Conservation (phyloP, 805 yeast genomes). For the Starmerella floris region DNA sequence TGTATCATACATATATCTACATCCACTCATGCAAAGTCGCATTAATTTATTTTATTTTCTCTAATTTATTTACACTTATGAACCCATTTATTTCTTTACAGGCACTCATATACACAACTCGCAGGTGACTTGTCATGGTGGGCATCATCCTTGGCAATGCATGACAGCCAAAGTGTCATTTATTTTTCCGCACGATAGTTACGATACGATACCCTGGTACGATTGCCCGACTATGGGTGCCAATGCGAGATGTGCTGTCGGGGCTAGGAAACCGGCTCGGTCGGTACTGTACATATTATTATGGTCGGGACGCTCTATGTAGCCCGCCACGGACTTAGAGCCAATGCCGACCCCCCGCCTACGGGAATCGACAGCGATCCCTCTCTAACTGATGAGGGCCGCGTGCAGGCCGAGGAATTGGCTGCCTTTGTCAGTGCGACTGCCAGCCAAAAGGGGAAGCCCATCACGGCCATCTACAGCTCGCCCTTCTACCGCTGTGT, state of each 20-base stretch:
- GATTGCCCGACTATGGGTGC: too few relatives aligned
- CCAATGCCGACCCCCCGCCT: slow-evolving; percentile 55
- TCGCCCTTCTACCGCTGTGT: slow-evolving; percentile 87
- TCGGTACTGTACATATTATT: neutral
- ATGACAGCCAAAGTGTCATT: too few relatives aligned
- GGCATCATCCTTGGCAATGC: too few relatives aligned
- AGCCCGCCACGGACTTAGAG: slow-evolving; percentile 62
- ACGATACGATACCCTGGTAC: too few relatives aligned
- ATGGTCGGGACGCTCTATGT: slow-evolving; percentile 11
- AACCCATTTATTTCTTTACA: too few relatives aligned
- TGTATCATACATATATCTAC: too few relatives aligned
- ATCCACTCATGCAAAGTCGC: too few relatives aligned
- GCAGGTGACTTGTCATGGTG: too few relatives aligned
- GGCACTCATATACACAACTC: too few relatives aligned
- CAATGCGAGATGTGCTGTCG: neutral
- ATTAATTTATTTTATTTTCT: too few relatives aligned
- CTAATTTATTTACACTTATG: too few relatives aligned
- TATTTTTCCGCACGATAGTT: too few relatives aligned
- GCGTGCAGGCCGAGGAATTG: slow-evolving; percentile 71
- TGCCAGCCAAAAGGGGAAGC: slow-evolving; percentile 23
- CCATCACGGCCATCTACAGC: slow-evolving; percentile 52
- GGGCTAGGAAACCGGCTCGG: neutral
- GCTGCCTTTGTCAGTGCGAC: slow-evolving; percentile 39
- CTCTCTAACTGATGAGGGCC: slow-evolving; percentile 75
- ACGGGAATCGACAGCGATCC: slow-evolving; percentile 89